These are phyloP conservation scores for Viola odorata DNA, from an alignment of 345 rosid species.

Conservation along the genomic window DNA sequence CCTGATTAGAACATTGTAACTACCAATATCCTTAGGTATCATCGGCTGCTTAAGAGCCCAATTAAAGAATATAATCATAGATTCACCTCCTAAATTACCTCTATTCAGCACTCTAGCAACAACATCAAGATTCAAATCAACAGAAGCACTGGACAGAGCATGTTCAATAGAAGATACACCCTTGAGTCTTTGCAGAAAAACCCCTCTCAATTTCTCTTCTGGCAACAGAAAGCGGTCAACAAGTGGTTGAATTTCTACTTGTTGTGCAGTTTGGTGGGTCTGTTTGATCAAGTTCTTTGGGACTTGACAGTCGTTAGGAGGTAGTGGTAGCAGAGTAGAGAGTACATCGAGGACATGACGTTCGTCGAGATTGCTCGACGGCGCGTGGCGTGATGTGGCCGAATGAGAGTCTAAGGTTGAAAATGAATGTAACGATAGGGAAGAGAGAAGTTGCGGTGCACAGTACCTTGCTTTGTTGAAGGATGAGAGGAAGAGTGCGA, in stretches of 20 bases:
- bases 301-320: constrained; percentile 16
- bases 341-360: constrained; percentile 47
- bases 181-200: constrained; percentile 65
- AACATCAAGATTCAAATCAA: constrained; percentile 46
- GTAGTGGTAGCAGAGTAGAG: constrained; percentile 48
- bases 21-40: constrained; percentile 36
- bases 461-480: no score
- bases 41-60: constrained; percentile 67
- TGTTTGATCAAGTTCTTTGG: constrained; percentile 9
- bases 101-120: constrained; percentile 58
- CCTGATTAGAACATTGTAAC: constrained; percentile 49
- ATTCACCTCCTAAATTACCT: constrained; percentile 67
- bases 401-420: no score
- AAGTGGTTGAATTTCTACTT: constrained; percentile 16
- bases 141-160: constrained; percentile 41
- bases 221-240: constrained; percentile 51
- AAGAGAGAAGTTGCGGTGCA: no score
- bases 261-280: constrained; percentile 8
- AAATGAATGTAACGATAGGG: no score
- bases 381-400: no score
- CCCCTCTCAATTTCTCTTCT: constrained; percentile 76
- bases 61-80: constrained; percentile 58
- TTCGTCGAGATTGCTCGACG: constrained; percentile 40
- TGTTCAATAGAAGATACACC: constrained; percentile 47
- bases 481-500: no score